Evolutionary conservation across 192 early-diverging fungal genomes (phyloP), one percentile per base, ranked within the genome.

Genomic region (Rhizophagus sp.): DNA sequence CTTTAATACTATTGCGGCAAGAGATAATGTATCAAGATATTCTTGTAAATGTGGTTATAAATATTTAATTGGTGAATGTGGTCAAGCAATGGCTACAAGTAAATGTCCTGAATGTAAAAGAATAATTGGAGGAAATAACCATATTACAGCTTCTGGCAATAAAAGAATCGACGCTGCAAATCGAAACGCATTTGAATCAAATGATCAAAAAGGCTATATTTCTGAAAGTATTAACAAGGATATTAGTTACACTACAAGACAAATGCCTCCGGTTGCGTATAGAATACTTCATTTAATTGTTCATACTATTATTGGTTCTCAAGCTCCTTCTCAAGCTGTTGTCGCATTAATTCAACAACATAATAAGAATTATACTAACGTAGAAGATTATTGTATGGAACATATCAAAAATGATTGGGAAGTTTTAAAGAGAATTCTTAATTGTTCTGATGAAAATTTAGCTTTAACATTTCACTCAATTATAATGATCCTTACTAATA

Each of bases 331-430:
- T 25, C 30, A 19, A 9, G n/a, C 34, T 17, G 75, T 67, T 12
- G 13, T 10, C 17, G 15, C 47, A 6, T 36, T 77, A 13, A 10
- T 65, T 22, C 30, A 66, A 3, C 22, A 25, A 66, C 15, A 33
- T 17, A 27, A 17, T 49, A 50, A 41, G 22, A n/a, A 49, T 73
- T 17, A 13, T 49, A 9, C 8, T 27, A 9, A 47, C 6, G 2
- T 10, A 12, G 27, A 4, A 15, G 9, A 76, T 27, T 74, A 73
- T 75, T 79, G 77, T 36, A 25, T 73, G 36, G 34, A 73, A 39
- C 77, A 79, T 19, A 79, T 79, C 33, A 47, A 0, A 13, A 79
- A 79, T 25, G 77, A 79, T 44, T 79, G 77, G 77, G 39, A 74
- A 10, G n/a, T 41, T 24, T 50, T 79, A 30, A 74, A 74, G 4